A percentile compares a stretch with the other conserved stretches of the same genome.
Conservation (phyloP, 164 flowering plant genomes). For the Warburgia ugandensis region DNA sequence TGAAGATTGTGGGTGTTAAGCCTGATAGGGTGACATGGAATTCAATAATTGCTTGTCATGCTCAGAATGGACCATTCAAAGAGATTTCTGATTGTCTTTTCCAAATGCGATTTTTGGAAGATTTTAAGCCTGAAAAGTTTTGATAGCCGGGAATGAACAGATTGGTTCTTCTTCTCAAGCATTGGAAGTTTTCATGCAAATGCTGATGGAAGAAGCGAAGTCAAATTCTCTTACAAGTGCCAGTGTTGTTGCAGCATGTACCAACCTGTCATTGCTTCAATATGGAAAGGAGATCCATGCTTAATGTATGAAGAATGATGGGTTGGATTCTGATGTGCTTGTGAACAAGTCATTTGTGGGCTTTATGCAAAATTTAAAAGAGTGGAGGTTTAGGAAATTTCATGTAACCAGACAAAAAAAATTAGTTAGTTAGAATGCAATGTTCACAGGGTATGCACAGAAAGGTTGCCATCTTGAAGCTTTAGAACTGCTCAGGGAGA, state of each 20-base stretch:
- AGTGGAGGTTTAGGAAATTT: constrained; percentile 15
- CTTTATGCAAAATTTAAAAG: constrained; percentile 24
- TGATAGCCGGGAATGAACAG: constrained; percentile 31
- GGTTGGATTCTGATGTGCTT: constrained; percentile 22
- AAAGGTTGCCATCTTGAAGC: constrained; percentile 20
- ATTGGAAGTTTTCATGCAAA: constrained; percentile 24
- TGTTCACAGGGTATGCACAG: constrained; percentile 28
- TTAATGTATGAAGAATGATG: constrained; percentile 22
- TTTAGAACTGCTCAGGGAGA: constrained; percentile 22
- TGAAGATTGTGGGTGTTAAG: constrained; percentile 23
- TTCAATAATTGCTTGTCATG: constrained; percentile 29
- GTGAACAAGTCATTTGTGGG: constrained; percentile 27
- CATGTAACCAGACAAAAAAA: constrained; percentile 15
- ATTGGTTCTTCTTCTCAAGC: constrained; percentile 23
- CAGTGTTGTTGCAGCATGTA: constrained; percentile 32
- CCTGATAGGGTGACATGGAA: constrained; percentile 37
- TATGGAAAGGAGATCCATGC: constrained; percentile 34
- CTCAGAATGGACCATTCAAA: constrained; percentile 25
- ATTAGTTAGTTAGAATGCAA: constrained; percentile 27
- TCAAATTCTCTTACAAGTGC: constrained; percentile 30
- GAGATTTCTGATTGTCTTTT: constrained; percentile 24
- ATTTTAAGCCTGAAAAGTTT: constrained; percentile 27
- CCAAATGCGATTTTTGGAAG: constrained; percentile 13
- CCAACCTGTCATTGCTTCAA: constrained; percentile 20
- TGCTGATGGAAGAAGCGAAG: constrained; percentile 22